Evolutionary conservation across 1,284 basidiomycete species (phyloP).

Genomic region (Ganoderma resinaceum): DNA sequence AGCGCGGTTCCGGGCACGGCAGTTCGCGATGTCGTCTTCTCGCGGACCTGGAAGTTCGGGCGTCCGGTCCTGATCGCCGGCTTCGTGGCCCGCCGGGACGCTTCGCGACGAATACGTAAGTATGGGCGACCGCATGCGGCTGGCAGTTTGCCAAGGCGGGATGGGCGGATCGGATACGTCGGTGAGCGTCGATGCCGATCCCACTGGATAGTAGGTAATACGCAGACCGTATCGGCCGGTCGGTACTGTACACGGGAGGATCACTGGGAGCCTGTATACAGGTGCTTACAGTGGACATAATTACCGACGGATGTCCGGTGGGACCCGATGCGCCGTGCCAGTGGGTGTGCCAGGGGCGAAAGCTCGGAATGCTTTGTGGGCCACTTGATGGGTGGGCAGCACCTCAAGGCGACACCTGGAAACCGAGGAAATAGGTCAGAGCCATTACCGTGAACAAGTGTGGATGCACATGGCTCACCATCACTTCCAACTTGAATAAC

Average conservation of each 20-base stretch:
- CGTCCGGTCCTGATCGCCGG: background rate
- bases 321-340: background rate
- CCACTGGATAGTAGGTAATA: background rate
- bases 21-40: background rate
- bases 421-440: background rate
- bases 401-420: background rate
- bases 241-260: background rate
- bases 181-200: background rate
- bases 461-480: background rate
- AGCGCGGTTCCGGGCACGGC: background rate
- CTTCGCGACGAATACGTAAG: too few relatives aligned
- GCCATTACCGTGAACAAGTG: too few relatives aligned
- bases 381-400: background rate
- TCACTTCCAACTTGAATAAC: background rate
- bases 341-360: background rate
- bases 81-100: too few relatives aligned
- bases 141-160: background rate
- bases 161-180: background rate
- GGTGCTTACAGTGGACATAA: background rate
- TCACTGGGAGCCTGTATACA: background rate
- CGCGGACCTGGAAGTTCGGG: constrained; percentile 4
- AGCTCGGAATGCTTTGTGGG: background rate
- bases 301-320: background rate
- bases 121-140: too few relatives aligned
- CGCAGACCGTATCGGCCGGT: background rate